phyloP scores from a whole-genome alignment of 495 filamentous ascomycete genomes.

The Podospora appendiculata region DNA sequence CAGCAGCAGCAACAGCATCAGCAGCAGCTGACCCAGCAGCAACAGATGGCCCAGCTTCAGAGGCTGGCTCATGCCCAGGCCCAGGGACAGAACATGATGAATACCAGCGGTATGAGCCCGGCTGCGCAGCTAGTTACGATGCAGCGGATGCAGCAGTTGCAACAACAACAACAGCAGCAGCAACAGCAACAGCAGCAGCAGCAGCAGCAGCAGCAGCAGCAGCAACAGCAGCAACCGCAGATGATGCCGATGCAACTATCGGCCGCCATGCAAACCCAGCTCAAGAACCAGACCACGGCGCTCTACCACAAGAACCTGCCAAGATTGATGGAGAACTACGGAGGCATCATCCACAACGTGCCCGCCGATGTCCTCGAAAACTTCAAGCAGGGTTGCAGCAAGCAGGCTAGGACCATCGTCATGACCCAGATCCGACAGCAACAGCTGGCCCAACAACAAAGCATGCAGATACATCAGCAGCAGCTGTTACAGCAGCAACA shows the following conservation, averaged over 20 bases:
- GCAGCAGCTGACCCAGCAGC: neutral
- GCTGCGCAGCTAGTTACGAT: slow-evolving; percentile 15
- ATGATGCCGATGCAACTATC: slow-evolving; percentile 1
- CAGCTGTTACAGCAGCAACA: slow-evolving; percentile 27
- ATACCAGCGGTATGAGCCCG: too few species aligned
- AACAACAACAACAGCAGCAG: slow-evolving; percentile 27
- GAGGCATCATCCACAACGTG: slow-evolving; percentile 21
- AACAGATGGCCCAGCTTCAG: slow-evolving; percentile 11
- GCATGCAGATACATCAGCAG: neutral
- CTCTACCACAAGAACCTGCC: slow-evolving; percentile 43
- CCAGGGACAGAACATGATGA: slow-evolving; percentile 7
- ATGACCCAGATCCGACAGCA: neutral
- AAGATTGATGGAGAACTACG: slow-evolving; percentile 30
- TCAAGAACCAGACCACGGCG: slow-evolving; percentile 26
- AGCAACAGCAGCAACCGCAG: slow-evolving; percentile 23
- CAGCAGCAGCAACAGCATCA: slow-evolving; percentile 18
- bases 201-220: slow-evolving; percentile 28
- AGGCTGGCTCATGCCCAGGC: slow-evolving; percentile 18
- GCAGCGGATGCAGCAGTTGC: slow-evolving; percentile 25
- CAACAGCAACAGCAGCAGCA: slow-evolving; percentile 30
- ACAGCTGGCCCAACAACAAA: slow-evolving; percentile 23
- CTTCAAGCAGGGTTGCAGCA: neutral
- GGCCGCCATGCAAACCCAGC: slow-evolving; percentile 9
- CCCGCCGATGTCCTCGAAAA: slow-evolving; percentile 21
- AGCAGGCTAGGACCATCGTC: neutral